Conservation (phyloP, 345 rosid species). For the Excoecaria cochinchinensis region DNA sequence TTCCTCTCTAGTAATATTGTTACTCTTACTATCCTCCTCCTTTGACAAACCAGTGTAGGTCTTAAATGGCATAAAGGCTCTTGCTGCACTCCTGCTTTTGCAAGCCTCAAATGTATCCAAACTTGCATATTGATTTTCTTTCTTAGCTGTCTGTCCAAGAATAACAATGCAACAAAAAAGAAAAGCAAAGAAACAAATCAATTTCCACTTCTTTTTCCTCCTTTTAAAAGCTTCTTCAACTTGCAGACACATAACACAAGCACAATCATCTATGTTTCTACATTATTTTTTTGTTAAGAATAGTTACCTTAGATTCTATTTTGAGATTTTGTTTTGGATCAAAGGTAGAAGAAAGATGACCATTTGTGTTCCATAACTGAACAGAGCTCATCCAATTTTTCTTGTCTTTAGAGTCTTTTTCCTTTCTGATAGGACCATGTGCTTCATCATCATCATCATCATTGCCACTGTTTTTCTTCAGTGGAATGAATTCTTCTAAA, state of each 20-base stretch:
- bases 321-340: conserved; percentile 37
- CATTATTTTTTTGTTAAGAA: background rate
- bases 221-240: background rate
- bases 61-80: conserved; percentile 46
- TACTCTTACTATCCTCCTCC: conserved; percentile 17
- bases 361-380: conserved; percentile 58
- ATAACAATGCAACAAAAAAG: background rate
- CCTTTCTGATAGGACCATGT: conserved; percentile 22
- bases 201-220: conserved; percentile 4
- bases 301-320: conserved; percentile 46
- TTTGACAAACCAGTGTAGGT: conserved; percentile 13
- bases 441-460: conserved; percentile 18
- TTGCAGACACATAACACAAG: background rate
- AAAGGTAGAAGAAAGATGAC: conserved; percentile 20
- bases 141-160: conserved; percentile 45
- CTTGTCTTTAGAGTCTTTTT: conserved; percentile 53
- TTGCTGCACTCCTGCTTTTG: conserved; percentile 32
- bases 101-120: conserved; percentile 35
- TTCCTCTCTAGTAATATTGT: conserved; percentile 14
- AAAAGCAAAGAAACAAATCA: conserved; percentile 2
- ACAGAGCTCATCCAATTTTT: conserved; percentile 66
- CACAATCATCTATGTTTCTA: background rate
- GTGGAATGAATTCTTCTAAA: conserved; percentile 69
- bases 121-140: conserved; percentile 25
- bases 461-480: conserved; percentile 35